phyloP scores from a whole-genome alignment of 805 yeast genomes.

The Candida ipomoeae region DNA sequence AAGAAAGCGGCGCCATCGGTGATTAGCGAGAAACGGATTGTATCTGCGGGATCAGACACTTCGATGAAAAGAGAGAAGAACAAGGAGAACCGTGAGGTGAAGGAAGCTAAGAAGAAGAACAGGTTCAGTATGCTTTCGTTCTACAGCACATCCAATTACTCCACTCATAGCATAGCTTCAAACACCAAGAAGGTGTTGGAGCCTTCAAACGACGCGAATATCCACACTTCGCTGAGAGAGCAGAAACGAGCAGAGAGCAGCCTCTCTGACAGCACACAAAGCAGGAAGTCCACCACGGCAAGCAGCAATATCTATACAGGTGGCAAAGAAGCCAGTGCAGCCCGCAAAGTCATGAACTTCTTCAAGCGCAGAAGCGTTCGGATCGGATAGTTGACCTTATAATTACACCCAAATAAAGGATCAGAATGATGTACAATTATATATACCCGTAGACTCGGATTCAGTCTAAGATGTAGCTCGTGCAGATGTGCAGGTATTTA shows the following conservation, averaged over 20 bases:
- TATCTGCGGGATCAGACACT: constrained; percentile 4
- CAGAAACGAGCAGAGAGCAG: constrained; percentile 25
- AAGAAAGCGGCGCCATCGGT: constrained; percentile 4
- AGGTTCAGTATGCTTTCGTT: constrained; percentile 43
- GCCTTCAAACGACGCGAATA: constrained; percentile 12
- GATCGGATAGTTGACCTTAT: constrained; percentile 9
- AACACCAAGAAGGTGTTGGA: constrained; percentile 28
- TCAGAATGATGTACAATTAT: neutral
- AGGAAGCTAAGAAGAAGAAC: constrained; percentile 33
- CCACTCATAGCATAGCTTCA: constrained; percentile 13
- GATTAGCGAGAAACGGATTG: neutral
- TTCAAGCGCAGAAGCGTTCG: constrained; percentile 19
- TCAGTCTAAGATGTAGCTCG: neutral
- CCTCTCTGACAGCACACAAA: constrained; percentile 23
- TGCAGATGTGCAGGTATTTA: neutral
- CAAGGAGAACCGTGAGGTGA: constrained; percentile 22
- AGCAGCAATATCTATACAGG: constrained; percentile 23
- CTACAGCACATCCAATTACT: constrained; percentile 32
- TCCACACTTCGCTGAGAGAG: constrained; percentile 13
- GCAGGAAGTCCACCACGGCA: constrained; percentile 25
- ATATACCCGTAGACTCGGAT: neutral
- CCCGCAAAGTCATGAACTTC: constrained; percentile 38
- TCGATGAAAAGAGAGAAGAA: constrained; percentile 7
- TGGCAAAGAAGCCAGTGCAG: constrained; percentile 64
- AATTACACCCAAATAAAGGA: neutral